Percentiles rank a stretch among this genome's conserved stretches.
Conservation (phyloP, 495 filamentous ascomycete genomes). For the Monascus purpureus region DNA sequence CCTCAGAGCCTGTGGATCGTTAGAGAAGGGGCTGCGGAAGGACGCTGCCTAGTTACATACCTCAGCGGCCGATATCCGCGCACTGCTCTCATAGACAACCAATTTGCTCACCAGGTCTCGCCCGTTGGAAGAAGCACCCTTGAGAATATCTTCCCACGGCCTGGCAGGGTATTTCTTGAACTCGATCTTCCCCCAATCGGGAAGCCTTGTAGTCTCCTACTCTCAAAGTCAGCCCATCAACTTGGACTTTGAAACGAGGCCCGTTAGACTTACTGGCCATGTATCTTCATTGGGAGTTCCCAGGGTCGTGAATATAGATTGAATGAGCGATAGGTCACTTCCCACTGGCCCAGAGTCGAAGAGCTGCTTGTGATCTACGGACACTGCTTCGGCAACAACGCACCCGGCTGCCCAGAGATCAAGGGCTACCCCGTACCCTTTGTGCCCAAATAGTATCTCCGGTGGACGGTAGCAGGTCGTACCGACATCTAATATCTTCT, state of each 20-base stretch:
- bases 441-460: slow-evolving; percentile 79
- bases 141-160: slow-evolving; percentile 40
- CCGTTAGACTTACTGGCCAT: slow-evolving; percentile 53
- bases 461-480: slow-evolving; percentile 85
- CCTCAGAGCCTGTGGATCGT: slow-evolving; percentile 16
- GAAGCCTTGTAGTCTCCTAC: slow-evolving; percentile 40
- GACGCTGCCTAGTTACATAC: slow-evolving; percentile 17
- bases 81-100: slow-evolving; percentile 41
- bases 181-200: slow-evolving; percentile 55
- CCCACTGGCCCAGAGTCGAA: slow-evolving; percentile 83
- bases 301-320: slow-evolving; percentile 77
- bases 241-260: slow-evolving; percentile 1
- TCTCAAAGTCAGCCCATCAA: slow-evolving; percentile 2
- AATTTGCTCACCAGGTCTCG: slow-evolving; percentile 40
- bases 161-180: slow-evolving; percentile 40
- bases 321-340: slow-evolving; percentile 79
- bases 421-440: slow-evolving; percentile 49
- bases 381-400: slow-evolving; percentile 55
- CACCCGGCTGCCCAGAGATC: slow-evolving; percentile 89
- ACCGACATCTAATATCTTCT: slow-evolving; percentile 85
- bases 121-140: slow-evolving; percentile 30
- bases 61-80: slow-evolving; percentile 34
- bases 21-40: not conserved
- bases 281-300: slow-evolving; percentile 64
- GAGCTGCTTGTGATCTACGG: slow-evolving; percentile 36